phyloP scores from a whole-genome alignment of 176 grass and related monocot genomes.

The Calamus simplicifolius region DNA sequence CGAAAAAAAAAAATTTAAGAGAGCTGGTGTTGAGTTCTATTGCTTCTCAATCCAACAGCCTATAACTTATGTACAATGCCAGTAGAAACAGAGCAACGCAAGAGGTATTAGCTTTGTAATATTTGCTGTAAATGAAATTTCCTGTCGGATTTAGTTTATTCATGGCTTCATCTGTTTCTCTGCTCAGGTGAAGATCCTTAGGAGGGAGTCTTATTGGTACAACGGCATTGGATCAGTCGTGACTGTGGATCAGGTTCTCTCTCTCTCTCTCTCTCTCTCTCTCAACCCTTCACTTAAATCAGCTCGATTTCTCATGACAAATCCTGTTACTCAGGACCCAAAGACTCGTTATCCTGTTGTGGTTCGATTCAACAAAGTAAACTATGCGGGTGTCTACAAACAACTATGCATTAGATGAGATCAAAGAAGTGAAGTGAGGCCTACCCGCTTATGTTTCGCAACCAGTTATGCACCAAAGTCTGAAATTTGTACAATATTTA shows the following conservation, averaged over 20 bases:
- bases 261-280: background rate
- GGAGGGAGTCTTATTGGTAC: conserved; percentile 95
- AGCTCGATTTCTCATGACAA: background rate
- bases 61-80: no score
- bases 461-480: no score
- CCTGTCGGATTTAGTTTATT: no score
- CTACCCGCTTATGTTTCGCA: no score
- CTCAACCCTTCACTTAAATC: background rate
- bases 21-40: no score
- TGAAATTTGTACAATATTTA: no score
- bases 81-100: no score
- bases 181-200: conserved; percentile 83
- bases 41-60: no score
- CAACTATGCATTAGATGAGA: conserved; percentile 89
- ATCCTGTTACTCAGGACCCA: conserved; percentile 37
- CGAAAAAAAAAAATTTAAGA: no score
- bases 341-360: conserved; percentile 75
- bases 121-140: no score
- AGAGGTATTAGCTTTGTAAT: no score
- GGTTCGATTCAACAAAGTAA: conserved; percentile 77
- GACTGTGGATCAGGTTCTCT: conserved; percentile 69
- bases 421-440: conserved; percentile 60
- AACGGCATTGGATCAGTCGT: conserved; percentile 73
- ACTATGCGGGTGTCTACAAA: conserved; percentile 85
- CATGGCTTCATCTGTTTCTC: no score